These are phyloP conservation scores for Carex sylvatica DNA, from an alignment of 202 grass and related monocot genomes.

Conservation along the genomic window DNA sequence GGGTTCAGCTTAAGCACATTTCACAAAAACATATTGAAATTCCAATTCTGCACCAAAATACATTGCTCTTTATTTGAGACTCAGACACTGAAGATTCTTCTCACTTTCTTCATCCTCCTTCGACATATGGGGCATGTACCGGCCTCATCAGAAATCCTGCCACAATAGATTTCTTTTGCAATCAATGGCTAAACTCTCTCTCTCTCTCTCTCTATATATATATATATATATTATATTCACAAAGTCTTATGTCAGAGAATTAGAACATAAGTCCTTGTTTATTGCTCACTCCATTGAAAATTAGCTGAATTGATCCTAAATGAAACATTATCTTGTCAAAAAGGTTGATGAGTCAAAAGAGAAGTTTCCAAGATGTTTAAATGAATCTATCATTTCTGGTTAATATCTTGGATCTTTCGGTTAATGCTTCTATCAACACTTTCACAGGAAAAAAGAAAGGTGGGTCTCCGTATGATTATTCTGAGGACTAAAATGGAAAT, in stretches of 20 bases:
- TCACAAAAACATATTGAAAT: not conserved
- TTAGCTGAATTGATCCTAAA: not conserved
- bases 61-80: not conserved
- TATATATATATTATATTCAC: not conserved
- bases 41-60: not conserved
- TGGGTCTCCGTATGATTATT: not conserved
- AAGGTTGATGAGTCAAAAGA: not conserved
- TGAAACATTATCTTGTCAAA: not conserved
- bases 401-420: not conserved
- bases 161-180: slow-evolving; percentile 6
- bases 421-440: not conserved
- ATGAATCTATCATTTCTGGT: not conserved
- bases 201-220: too few species aligned
- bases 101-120: slow-evolving; percentile 74
- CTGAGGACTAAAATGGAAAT: not conserved
- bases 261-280: not conserved
- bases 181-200: not conserved
- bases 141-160: slow-evolving; percentile 55
- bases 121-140: slow-evolving; percentile 54
- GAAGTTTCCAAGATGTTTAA: not conserved
- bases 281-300: not conserved
- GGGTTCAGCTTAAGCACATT: not conserved
- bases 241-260: not conserved
- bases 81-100: slow-evolving; percentile 64
- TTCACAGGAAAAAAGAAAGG: not conserved